Conservation (phyloP, 768 basidiomycete genomes). For the Pleurotus salmoneostramineus region DNA sequence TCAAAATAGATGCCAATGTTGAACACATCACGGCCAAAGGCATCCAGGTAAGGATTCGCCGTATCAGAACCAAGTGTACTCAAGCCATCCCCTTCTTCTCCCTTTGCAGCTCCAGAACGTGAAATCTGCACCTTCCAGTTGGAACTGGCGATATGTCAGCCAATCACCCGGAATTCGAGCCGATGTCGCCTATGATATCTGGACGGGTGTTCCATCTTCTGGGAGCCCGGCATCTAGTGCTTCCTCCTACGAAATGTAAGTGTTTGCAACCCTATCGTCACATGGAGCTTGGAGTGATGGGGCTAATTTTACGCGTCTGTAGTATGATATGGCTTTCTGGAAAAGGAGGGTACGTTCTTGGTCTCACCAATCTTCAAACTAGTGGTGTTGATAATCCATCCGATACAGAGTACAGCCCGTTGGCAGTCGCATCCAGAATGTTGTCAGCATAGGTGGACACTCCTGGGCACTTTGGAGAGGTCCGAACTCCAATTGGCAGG, state of each 20-base stretch:
- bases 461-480: conserved; percentile 57
- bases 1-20: conserved; percentile 43
- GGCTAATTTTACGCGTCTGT: background rate
- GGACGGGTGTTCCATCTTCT: conserved; percentile 39
- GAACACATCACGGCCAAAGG: conserved; percentile 42
- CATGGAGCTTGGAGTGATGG: no score
- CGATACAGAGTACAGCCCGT: conserved; percentile 47
- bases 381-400: background rate
- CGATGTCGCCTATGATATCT: conserved; percentile 57
- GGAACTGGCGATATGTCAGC: conserved; percentile 46
- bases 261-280: background rate
- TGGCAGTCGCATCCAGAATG: conserved; percentile 41
- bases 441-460: conserved; percentile 39
- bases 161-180: conserved; percentile 44
- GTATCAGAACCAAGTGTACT: background rate
- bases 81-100: background rate
- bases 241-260: conserved; percentile 53
- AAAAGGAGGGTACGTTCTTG: conserved; percentile 39
- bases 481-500: conserved; percentile 51
- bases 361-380: background rate
- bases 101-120: conserved; percentile 34
- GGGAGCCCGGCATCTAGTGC: conserved; percentile 42
- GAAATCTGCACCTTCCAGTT: conserved; percentile 41
- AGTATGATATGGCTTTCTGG: conserved; percentile 64
- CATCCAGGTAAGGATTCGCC: conserved; percentile 29